Percentiles rank a stretch among this genome's conserved stretches.
Conservation (phyloP, 2,329 filamentous ascomycete genomes). For the Phaeoacremonium minimum region DNA sequence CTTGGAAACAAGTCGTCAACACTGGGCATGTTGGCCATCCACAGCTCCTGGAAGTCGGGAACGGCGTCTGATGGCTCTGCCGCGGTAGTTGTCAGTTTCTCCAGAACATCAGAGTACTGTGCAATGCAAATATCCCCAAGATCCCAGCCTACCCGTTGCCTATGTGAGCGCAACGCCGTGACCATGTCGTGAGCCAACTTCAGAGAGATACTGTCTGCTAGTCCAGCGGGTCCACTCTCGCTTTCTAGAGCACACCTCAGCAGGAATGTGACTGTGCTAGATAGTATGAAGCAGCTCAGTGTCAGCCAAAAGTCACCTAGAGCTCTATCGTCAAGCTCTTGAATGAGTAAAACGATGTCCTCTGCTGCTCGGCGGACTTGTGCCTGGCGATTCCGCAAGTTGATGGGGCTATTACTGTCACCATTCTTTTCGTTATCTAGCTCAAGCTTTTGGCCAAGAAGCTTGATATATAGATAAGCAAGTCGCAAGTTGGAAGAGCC, state of each 20-base stretch:
- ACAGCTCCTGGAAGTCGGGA: conserved; percentile 2
- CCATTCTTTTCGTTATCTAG: conserved; percentile 33
- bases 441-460: conserved; percentile 41
- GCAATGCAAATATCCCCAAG: conserved; percentile 44
- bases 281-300: conserved; percentile 39
- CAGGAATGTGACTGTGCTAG: conserved; percentile 44
- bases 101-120: conserved; percentile 40
- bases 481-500: conserved; percentile 48
- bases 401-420: neutral
- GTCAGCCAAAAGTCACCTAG: conserved; percentile 47
- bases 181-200: conserved; percentile 38
- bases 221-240: conserved; percentile 26
- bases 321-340: conserved; percentile 36
- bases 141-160: conserved; percentile 38
- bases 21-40: conserved; percentile 1
- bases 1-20: conserved; percentile 5
- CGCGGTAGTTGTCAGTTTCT: conserved; percentile 25
- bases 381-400: conserved; percentile 26
- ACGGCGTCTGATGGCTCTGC: neutral
- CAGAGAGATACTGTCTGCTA: conserved; percentile 32
- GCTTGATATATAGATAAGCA: conserved; percentile 40
- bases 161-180: conserved; percentile 30
- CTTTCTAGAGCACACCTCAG: conserved; percentile 42
- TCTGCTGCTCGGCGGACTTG: conserved; percentile 39
- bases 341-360: conserved; percentile 42